These are phyloP conservation scores for Lenzites betulinus DNA, from an alignment of 768 basidiomycete species.

Conservation along the genomic window DNA sequence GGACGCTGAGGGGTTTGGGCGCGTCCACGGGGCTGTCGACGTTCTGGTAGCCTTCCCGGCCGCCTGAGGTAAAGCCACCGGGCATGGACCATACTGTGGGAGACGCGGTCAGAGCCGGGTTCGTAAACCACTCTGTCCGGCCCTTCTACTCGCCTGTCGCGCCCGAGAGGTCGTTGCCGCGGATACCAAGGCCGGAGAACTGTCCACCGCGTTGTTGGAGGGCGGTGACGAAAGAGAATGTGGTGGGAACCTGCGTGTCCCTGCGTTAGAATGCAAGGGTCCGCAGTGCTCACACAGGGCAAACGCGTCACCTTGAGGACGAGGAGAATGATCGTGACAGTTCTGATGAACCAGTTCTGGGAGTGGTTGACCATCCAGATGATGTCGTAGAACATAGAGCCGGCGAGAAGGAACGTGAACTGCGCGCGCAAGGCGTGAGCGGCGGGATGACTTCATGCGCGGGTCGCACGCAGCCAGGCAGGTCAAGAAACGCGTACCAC, in stretches of 20 bases:
- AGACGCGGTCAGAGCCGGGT: no score
- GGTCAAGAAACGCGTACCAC: conserved; percentile 43
- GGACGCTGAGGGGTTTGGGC: conserved; percentile 30
- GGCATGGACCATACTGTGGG: conserved; percentile 47
- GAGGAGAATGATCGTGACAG: conserved; percentile 47
- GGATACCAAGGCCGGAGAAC: conserved; percentile 35
- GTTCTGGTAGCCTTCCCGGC: conserved; percentile 39
- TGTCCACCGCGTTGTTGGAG: conserved; percentile 39
- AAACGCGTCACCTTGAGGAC: conserved; percentile 38
- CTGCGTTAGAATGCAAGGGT: not conserved
- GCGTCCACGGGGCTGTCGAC: conserved; percentile 34
- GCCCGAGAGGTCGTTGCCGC: conserved; percentile 36
- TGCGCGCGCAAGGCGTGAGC: conserved; percentile 29
- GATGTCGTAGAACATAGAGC: conserved; percentile 67
- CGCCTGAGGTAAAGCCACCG: conserved; percentile 40
- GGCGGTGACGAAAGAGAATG: conserved; percentile 35
- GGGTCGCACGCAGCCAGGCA: not conserved
- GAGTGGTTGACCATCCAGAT: conserved; percentile 64
- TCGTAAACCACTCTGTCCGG: no score
- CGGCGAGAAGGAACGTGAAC: conserved; percentile 66
- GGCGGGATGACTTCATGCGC: not conserved
- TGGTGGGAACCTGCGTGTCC: conserved; percentile 37
- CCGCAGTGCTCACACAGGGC: no score
- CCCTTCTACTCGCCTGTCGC: conserved; percentile 33
- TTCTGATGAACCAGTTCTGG: conserved; percentile 55